phyloP scores from a whole-genome alignment of 1,139 yeast species.

The Suzukiozyma palmioleophila region DNA sequence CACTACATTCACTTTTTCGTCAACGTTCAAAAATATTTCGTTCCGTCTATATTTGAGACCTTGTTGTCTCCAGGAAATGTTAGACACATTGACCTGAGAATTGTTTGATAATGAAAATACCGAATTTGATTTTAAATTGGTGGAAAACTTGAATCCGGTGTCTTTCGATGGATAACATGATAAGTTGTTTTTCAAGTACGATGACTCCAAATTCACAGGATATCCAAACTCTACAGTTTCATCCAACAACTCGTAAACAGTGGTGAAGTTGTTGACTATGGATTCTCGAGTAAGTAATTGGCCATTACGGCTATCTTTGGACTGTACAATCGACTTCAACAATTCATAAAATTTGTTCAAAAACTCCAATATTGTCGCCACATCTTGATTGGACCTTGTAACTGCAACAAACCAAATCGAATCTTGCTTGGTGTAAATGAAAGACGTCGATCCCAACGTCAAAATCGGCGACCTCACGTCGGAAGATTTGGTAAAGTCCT shows the following conservation, averaged over 20 bases:
- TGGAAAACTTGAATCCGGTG: slow-evolving; percentile 19
- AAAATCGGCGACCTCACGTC: slow-evolving; percentile 73
- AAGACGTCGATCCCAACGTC: slow-evolving; percentile 90
- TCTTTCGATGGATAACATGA: slow-evolving; percentile 15
- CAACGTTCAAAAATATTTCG: slow-evolving; percentile 73
- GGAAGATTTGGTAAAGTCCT: slow-evolving; percentile 13
- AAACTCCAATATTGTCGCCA: slow-evolving; percentile 75
- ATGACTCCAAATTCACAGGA: slow-evolving; percentile 65
- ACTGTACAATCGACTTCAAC: slow-evolving; percentile 21
- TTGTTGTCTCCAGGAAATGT: slow-evolving; percentile 61
- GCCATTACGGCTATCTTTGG: slow-evolving; percentile 5
- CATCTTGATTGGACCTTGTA: slow-evolving; percentile 83
- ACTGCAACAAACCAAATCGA: slow-evolving; percentile 81
- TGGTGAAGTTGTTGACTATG: slow-evolving; percentile 50
- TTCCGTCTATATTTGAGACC: slow-evolving; percentile 79
- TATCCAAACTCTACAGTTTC: slow-evolving; percentile 80
- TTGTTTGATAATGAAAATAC: background rate
- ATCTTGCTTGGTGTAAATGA: slow-evolving; percentile 70
- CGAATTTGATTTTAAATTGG: slow-evolving; percentile 5
- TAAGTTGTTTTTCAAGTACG: slow-evolving; percentile 20
- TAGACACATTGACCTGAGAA: background rate
- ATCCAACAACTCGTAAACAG: slow-evolving; percentile 73
- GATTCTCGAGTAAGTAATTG: slow-evolving; percentile 21
- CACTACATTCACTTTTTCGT: slow-evolving; percentile 69
- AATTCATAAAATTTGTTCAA: slow-evolving; percentile 57